Evolutionary conservation across 139 green algal species (phyloP).

Genomic region (Chara braunii): DNA sequence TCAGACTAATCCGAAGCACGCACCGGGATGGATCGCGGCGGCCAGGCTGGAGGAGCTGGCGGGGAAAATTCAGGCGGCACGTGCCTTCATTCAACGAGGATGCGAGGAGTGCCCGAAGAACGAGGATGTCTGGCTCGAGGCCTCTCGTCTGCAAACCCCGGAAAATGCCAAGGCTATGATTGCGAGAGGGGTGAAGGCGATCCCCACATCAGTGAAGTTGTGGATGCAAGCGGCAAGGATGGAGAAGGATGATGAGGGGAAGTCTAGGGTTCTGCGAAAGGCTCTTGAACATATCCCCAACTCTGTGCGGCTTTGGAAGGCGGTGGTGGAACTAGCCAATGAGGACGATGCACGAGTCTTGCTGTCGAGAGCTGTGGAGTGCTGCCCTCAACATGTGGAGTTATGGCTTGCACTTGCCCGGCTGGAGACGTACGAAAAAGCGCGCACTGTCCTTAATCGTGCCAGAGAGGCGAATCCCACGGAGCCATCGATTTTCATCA

Average conservation of each 20-base stretch:
- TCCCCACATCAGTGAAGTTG: constrained; percentile 73
- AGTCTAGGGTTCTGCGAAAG: constrained; percentile 81
- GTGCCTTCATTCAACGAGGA: constrained; percentile 67
- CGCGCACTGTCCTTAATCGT: constrained; percentile 90
- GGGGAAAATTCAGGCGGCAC: constrained; percentile 50
- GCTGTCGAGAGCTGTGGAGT: constrained; percentile 88
- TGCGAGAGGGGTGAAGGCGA: constrained; percentile 71
- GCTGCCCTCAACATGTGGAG: constrained; percentile 79
- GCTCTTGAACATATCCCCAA: constrained; percentile 82
- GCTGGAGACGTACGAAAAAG: constrained; percentile 87
- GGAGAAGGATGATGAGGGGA: constrained; percentile 64
- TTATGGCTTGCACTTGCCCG: constrained; percentile 92
- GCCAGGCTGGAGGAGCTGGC: constrained; percentile 75
- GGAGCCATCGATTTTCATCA: constrained; percentile 84
- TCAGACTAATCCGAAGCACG: constrained; percentile 90
- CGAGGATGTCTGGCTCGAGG: constrained; percentile 98
- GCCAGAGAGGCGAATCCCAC: constrained; percentile 86
- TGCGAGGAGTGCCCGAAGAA: constrained; percentile 85
- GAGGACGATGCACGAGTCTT: constrained; percentile 79
- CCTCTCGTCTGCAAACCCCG: constrained; percentile 68
- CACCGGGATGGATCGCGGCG: constrained; percentile 91
- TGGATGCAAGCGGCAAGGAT: constrained; percentile 79
- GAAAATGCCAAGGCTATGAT: constrained; percentile 76
- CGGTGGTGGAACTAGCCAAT: constrained; percentile 80
- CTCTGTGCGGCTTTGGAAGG: constrained; percentile 90